Percentiles rank a stretch among this genome's conserved stretches.
phyloP scores from a whole-genome alignment of 2,329 filamentous ascomycete species.

The Neocatenulostroma microsporum region DNA sequence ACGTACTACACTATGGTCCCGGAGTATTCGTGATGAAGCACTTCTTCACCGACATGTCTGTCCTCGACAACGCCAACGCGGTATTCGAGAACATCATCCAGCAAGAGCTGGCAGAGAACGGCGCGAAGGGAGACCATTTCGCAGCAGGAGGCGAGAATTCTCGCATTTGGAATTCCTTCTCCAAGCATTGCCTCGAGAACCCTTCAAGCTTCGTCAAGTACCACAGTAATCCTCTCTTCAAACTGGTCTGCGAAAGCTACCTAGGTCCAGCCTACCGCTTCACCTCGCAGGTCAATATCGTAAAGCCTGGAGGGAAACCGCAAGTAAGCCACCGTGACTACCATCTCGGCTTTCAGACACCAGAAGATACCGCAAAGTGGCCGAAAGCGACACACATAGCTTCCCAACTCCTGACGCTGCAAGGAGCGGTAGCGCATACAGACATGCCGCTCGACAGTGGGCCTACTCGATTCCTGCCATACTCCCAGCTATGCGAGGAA shows the following conservation, averaged over 20 bases:
- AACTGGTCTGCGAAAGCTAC: conserved; percentile 47
- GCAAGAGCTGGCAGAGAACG: conserved; percentile 31
- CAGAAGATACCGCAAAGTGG: conserved; percentile 39
- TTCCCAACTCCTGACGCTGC: conserved; percentile 52
- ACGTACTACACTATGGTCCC: conserved; percentile 49
- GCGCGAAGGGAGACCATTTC: conserved; percentile 53
- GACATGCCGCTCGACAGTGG: conserved; percentile 53
- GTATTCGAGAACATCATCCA: conserved; percentile 46
- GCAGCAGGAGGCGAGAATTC: conserved; percentile 49
- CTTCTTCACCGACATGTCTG: conserved; percentile 39
- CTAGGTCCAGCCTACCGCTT: conserved; percentile 54
- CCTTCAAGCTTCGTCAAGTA: conserved; percentile 49
- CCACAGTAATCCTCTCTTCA: conserved; percentile 54
- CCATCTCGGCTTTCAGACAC: conserved; percentile 55
- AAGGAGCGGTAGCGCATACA: conserved; percentile 56
- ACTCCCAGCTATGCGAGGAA: conserved; percentile 49
- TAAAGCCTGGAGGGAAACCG: conserved; percentile 50
- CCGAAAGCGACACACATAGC: conserved; percentile 48
- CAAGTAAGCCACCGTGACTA: conserved; percentile 57
- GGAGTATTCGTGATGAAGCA: conserved; percentile 53
- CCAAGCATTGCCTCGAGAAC: conserved; percentile 50
- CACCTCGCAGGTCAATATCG: conserved; percentile 57
- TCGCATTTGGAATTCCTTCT: conserved; percentile 60
- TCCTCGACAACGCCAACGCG: conserved; percentile 42
- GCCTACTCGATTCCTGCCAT: conserved; percentile 54